A percentile compares a stretch with the other conserved stretches of the same genome.
phyloP scores from a whole-genome alignment of 768 basidiomycete species.

The Lactifluus pinguis region DNA sequence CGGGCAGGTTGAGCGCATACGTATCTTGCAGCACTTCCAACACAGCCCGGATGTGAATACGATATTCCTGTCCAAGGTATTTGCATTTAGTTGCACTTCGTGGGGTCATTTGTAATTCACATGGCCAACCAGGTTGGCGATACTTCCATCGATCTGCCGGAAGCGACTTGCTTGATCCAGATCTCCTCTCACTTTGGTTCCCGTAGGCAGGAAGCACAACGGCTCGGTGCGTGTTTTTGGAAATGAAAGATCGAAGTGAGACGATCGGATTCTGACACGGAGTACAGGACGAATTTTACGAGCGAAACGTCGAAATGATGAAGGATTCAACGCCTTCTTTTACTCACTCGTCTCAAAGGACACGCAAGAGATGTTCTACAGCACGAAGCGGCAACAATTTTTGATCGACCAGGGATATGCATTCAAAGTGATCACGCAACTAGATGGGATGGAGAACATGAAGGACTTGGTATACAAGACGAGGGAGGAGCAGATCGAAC shows the following conservation, averaged over 20 bases:
- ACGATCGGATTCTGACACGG: neutral
- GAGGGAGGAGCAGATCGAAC: constrained; percentile 89
- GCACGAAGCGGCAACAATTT: constrained; percentile 97
- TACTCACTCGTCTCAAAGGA: constrained; percentile 98
- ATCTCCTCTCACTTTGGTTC: constrained; percentile 99
- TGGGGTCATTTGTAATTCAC: constrained; percentile 15
- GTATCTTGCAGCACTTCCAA: constrained; percentile 92
- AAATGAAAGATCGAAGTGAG: neutral
- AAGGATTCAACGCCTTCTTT: constrained; percentile 99
- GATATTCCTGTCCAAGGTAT: constrained; percentile 91
- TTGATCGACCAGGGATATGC: constrained; percentile 98
- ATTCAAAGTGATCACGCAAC: constrained; percentile 98
- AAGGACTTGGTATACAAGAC: constrained; percentile 89
- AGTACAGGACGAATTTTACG: constrained; percentile 81
- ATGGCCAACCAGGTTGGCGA: constrained; percentile 68
- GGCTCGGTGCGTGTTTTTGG: constrained; percentile 53
- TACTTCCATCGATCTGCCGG: constrained; percentile 96
- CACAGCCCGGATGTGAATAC: constrained; percentile 94
- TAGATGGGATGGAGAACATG: constrained; percentile 83
- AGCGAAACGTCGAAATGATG: constrained; percentile 95
- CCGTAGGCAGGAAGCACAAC: constrained; percentile 93
- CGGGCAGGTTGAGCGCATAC: constrained; percentile 90
- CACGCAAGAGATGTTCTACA: constrained; percentile 99
- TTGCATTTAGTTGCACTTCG: neutral
- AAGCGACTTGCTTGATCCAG: constrained; percentile 98